A percentile compares a stretch with the other conserved stretches of the same genome.
Conservation (phyloP, 2,329 filamentous ascomycete species). For the Pseudocercospora ulei region DNA sequence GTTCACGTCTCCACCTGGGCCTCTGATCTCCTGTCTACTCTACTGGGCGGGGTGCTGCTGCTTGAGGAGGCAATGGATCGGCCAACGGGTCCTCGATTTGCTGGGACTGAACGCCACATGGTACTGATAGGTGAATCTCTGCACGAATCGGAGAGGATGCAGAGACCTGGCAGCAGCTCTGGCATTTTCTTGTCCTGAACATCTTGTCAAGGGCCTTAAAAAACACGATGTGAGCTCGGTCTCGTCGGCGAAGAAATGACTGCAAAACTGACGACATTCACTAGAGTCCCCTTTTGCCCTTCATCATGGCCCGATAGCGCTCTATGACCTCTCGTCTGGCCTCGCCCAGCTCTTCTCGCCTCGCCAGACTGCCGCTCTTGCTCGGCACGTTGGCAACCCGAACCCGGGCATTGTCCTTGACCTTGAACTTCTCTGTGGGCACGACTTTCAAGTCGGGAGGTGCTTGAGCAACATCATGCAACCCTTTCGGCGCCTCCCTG, state of each 20-base stretch:
- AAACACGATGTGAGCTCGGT: not conserved
- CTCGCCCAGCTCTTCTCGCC: slow-evolving; percentile 61
- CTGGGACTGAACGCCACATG: no score
- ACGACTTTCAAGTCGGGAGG: slow-evolving; percentile 62
- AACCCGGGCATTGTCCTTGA: slow-evolving; percentile 55
- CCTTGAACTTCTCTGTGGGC: slow-evolving; percentile 54
- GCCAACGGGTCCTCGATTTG: no score
- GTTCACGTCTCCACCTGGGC: no score
- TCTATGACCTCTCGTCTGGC: slow-evolving; percentile 63
- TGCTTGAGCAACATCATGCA: slow-evolving; percentile 57
- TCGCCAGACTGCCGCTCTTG: slow-evolving; percentile 58
- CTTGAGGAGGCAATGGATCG: no score
- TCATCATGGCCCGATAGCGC: slow-evolving; percentile 62
- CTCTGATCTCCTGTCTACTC: no score
- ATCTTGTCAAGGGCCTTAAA: not conserved
- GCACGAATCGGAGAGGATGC: no score
- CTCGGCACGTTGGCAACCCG: slow-evolving; percentile 61
- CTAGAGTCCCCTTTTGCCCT: slow-evolving; percentile 30
- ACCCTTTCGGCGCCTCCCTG: slow-evolving; percentile 46
- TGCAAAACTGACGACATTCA: not conserved
- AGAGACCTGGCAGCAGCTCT: no score
- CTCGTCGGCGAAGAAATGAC: not conserved
- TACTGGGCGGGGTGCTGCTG: no score
- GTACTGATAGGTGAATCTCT: no score
- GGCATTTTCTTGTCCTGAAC: not conserved